Percentiles rank a stretch among this genome's conserved stretches.
Conservation (phyloP, 192 early-diverging fungal genomes). For the Dissophora ornata region DNA sequence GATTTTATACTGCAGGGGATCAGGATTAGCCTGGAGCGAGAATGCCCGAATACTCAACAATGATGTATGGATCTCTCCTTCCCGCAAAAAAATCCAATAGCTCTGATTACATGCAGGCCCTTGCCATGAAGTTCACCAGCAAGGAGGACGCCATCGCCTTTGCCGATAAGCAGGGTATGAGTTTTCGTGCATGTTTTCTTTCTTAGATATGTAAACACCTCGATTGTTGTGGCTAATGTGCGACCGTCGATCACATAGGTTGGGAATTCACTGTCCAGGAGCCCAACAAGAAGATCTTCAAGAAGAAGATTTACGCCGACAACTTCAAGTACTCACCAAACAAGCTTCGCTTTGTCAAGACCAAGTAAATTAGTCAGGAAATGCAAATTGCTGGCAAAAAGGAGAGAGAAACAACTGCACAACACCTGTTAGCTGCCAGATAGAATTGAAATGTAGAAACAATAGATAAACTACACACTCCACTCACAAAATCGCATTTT, state of each 20-base stretch:
- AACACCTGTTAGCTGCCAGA: too few relatives aligned
- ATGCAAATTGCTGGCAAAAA: not conserved
- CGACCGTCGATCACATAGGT: too few relatives aligned
- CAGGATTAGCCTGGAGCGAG: too few relatives aligned
- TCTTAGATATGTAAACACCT: too few relatives aligned
- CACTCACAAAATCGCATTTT: too few relatives aligned
- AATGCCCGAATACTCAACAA: too few relatives aligned
- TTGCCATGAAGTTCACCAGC: slow-evolving; percentile 82
- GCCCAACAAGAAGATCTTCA: slow-evolving; percentile 83
- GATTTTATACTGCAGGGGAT: too few relatives aligned
- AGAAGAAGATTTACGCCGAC: slow-evolving; percentile 88
- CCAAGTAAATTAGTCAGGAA: too few relatives aligned
- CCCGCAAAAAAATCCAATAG: slow-evolving; percentile 58
- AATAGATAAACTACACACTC: slow-evolving; percentile 11
- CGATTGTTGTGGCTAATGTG: too few relatives aligned
- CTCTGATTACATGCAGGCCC: slow-evolving; percentile 84
- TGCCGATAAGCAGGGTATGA: slow-evolving; percentile 89
- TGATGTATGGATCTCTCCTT: not conserved
- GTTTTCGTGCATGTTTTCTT: not conserved
- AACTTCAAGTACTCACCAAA: slow-evolving; percentile 91
- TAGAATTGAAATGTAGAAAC: too few relatives aligned
- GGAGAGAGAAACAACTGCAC: not conserved
- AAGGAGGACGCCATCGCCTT: slow-evolving; percentile 94
- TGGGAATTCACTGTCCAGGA: slow-evolving; percentile 94
- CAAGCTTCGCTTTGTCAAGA: slow-evolving; percentile 84